Evolutionary conservation across 805 yeast genomes (phyloP), one percentile per base, ranked within the genome.

Genomic region (Tetrapisispora fleetii): DNA sequence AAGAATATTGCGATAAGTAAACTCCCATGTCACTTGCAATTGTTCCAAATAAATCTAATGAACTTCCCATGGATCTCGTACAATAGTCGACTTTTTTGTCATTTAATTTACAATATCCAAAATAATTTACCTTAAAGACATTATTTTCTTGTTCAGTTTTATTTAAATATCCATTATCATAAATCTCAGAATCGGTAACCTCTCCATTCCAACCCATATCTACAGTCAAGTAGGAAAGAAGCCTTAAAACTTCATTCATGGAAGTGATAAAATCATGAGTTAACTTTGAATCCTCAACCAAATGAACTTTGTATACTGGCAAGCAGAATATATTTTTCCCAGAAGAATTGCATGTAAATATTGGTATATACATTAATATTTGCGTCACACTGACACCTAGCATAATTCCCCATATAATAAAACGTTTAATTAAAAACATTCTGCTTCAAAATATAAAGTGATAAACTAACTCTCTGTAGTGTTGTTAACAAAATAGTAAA

Each of bases 1-100:
- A 33, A 0, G 66, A 58, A 2, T 58, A 32, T 38, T 48, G 48
- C 2, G 62, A 63, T 32, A 64, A 46, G 50, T 62, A 64, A 19
- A 60, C 51, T 6, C 68, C 68, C 17, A 64, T 49, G 46, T 64
- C 68, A 46, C 60, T 54, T 4, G 58, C 52, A n/a, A 64, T 38
- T 22, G 58, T 49, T 5, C 60, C 52, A 37, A 63, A 40, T 4
- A 60, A 53, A 45, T 64, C 64, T 54, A 62, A 50, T 11, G 66
- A 65, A 27, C 50, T 41, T 37, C 52, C 48, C 11, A 47, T 50
- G 48, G 54, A 58, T 1, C 41, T 46, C 10, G 50, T 51, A 39
- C 68, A 64, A 39, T 61, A 59, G 13, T 41, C 44, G 17, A 52
- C 52, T 21, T 47, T 37, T 19, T 32, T 33, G 5, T 38, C 44